Percentiles rank a stretch among this genome's conserved stretches.
These are phyloP conservation scores for Graphilbum sp. DNA, from an alignment of 2,329 filamentous ascomycete genomes.

Conservation along the genomic window DNA sequence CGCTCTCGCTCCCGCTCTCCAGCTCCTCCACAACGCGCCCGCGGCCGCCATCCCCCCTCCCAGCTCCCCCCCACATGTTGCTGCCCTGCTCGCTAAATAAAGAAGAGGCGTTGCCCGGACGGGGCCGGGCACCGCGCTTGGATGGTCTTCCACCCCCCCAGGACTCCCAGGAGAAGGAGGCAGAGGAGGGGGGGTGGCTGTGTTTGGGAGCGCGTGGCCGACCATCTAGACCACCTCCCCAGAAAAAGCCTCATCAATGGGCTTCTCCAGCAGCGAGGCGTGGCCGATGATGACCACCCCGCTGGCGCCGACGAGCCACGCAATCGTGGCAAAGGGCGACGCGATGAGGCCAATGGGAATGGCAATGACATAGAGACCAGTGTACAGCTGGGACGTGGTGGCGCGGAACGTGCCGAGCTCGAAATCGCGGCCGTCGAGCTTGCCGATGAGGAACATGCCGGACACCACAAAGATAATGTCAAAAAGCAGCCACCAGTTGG, in stretches of 20 bases:
- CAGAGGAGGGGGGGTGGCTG: conserved; percentile 54
- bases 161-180: not conserved
- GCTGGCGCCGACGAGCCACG: conserved; percentile 93
- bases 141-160: conserved; percentile 81
- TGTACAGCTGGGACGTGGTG: conserved; percentile 88
- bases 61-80: not conserved
- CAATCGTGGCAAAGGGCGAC: conserved; percentile 66
- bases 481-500: conserved; percentile 74
- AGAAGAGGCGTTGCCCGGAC: conserved; percentile 1
- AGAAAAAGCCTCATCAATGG: conserved; percentile 99
- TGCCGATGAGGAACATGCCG: conserved; percentile 84
- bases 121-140: conserved; percentile 46
- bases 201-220: conserved; percentile 96
- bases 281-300: conserved; percentile 90
- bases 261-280: conserved; percentile 91
- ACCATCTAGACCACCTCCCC: conserved; percentile 99
- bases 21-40: conserved; percentile 50
- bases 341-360: conserved; percentile 75
- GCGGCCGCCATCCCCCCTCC: conserved; percentile 9
- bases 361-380: conserved; percentile 63
- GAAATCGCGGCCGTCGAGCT: conserved; percentile 75
- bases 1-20: conserved; percentile 37
- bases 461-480: conserved; percentile 77
- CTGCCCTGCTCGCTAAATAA: not conserved
- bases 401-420: conserved; percentile 70